Evolutionary conservation across 495 filamentous ascomycete species (phyloP).

Genomic region (Cercophora sp.): DNA sequence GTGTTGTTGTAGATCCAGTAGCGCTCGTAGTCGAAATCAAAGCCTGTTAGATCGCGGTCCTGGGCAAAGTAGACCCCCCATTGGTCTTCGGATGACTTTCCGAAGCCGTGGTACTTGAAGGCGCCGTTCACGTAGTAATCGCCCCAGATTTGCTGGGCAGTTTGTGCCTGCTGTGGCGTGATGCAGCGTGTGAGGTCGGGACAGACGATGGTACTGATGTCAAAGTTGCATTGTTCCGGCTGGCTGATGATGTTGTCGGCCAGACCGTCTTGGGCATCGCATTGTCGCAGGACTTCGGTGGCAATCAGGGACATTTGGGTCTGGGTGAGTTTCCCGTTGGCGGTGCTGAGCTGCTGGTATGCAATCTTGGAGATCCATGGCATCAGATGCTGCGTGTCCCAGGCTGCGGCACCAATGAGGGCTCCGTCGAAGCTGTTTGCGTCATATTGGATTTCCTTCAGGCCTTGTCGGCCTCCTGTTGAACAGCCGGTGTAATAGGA

Average conservation of each 20-base stretch:
- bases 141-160: conserved; percentile 48
- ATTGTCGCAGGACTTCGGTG: conserved; percentile 59
- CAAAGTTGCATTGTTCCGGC: conserved; percentile 55
- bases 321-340: conserved; percentile 48
- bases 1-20: conserved; percentile 43
- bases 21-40: conserved; percentile 35
- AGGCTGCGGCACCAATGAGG: conserved; percentile 40
- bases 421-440: conserved; percentile 64
- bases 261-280: conserved; percentile 60
- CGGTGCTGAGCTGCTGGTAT: conserved; percentile 36
- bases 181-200: conserved; percentile 46
- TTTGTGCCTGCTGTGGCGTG: conserved; percentile 52
- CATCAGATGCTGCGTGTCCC: conserved; percentile 45
- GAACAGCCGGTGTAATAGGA: conserved; percentile 58
- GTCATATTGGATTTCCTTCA: conserved; percentile 50
- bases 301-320: conserved; percentile 50
- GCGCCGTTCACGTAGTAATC: conserved; percentile 48
- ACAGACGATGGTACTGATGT: conserved; percentile 54
- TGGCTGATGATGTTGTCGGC: conserved; percentile 62
- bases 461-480: conserved; percentile 55
- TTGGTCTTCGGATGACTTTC: conserved; percentile 30
- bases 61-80: conserved; percentile 26
- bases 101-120: conserved; percentile 50
- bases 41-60: conserved; percentile 21
- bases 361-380: conserved; percentile 43